Conservation (phyloP, 2,329 filamentous ascomycete genomes). For the Aspergillus unguis region DNA sequence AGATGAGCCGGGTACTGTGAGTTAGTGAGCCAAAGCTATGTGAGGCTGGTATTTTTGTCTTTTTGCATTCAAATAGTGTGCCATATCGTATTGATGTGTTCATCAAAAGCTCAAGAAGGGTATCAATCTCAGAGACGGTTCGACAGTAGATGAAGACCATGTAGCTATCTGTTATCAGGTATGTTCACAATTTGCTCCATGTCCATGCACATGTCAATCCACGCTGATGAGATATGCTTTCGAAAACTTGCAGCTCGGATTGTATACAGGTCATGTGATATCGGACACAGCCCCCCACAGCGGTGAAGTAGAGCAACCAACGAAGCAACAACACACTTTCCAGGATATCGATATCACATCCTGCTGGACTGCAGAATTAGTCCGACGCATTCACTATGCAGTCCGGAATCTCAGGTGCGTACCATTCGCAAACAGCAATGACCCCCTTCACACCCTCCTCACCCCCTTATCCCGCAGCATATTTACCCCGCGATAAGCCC, state of each 20-base stretch:
- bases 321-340: neutral
- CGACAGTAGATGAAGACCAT: no score
- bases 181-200: no score
- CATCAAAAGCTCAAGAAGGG: no score
- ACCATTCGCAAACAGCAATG: neutral
- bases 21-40: no score
- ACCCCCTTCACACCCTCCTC: neutral
- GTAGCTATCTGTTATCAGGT: no score
- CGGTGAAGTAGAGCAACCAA: neutral
- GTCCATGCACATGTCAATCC: slow-evolving; percentile 6
- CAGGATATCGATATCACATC: slow-evolving; percentile 6
- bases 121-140: no score
- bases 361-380: slow-evolving; percentile 8
- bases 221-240: no score
- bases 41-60: no score
- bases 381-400: slow-evolving; percentile 38
- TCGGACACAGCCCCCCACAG: neutral
- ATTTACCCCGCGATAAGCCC: neutral
- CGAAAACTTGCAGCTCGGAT: no score
- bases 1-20: no score
- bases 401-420: slow-evolving; percentile 48
- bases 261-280: neutral
- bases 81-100: no score
- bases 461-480: neutral
- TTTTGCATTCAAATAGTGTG: no score